These are phyloP conservation scores for Entelexis paramagnoliae DNA, from an alignment of 1,139 yeast genomes.

Conservation along the genomic window DNA sequence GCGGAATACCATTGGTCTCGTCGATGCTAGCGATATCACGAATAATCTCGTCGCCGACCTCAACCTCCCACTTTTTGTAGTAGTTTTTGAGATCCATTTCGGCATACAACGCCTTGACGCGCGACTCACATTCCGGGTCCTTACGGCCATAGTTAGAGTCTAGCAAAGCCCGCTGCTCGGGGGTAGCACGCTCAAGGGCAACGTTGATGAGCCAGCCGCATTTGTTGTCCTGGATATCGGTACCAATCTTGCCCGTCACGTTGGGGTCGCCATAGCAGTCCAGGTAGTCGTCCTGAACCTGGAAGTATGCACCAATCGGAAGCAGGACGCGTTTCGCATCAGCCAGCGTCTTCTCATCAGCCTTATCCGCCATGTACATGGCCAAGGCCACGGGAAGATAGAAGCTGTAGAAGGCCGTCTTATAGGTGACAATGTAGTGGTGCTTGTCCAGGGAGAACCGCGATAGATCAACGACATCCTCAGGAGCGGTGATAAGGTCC, in stretches of 20 bases:
- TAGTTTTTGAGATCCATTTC: slow-evolving; percentile 62
- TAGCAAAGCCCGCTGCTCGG: slow-evolving; percentile 71
- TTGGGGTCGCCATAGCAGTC: slow-evolving; percentile 98
- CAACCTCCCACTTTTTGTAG: slow-evolving; percentile 76
- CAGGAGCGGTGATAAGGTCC: slow-evolving; percentile 95
- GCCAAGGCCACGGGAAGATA: slow-evolving; percentile 96
- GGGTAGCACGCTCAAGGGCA: slow-evolving; percentile 67
- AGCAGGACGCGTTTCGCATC: slow-evolving; percentile 83
- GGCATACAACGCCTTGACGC: slow-evolving; percentile 62
- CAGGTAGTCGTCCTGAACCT: slow-evolving; percentile 93
- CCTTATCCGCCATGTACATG: slow-evolving; percentile 81
- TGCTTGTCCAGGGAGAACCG: slow-evolving; percentile 84
- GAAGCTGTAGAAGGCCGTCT: slow-evolving; percentile 96
- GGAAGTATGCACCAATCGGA: slow-evolving; percentile 97
- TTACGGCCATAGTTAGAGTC: slow-evolving; percentile 88
- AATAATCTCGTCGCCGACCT: slow-evolving; percentile 54
- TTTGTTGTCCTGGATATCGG: slow-evolving; percentile 96
- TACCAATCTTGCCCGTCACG: slow-evolving; percentile 96
- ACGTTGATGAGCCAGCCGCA: slow-evolving; percentile 97
- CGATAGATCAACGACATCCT: slow-evolving; percentile 76
- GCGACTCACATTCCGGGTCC: slow-evolving; percentile 56
- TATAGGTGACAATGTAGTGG: slow-evolving; percentile 88
- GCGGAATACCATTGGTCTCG: slow-evolving; percentile 86
- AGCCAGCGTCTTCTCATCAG: slow-evolving; percentile 59
- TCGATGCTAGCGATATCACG: slow-evolving; percentile 59